Evolutionary conservation across 371 early-diverging fungal species (phyloP).

Genomic region (Mucor racemosus): DNA sequence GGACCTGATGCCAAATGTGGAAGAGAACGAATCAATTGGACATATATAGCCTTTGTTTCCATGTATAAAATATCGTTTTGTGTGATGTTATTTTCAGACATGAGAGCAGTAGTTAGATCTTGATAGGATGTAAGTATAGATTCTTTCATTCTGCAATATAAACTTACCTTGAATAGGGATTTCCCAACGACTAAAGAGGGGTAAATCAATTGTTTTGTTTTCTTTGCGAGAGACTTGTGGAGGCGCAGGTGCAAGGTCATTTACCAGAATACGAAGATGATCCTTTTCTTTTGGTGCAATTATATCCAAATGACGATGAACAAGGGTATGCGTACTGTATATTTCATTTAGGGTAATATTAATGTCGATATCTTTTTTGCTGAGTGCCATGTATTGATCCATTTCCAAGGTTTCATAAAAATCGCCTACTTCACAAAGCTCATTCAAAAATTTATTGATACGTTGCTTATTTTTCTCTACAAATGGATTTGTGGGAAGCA

Average conservation of each 20-base stretch:
- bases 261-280: conserved; percentile 77
- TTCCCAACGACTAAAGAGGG: conserved; percentile 92
- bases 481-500: conserved; percentile 88
- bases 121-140: background rate
- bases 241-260: conserved; percentile 81
- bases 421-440: conserved; percentile 93
- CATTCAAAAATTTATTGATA: conserved; percentile 86
- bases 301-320: conserved; percentile 81
- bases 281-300: conserved; percentile 82
- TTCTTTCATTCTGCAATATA: background rate
- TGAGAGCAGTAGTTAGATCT: conserved; percentile 53
- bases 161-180: conserved; percentile 79
- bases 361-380: conserved; percentile 87
- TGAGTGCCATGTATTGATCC: conserved; percentile 96
- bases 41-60: conserved; percentile 88
- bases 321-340: conserved; percentile 85
- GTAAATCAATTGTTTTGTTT: conserved; percentile 82
- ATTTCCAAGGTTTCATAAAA: conserved; percentile 95
- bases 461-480: conserved; percentile 86
- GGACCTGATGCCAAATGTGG: conserved; percentile 59
- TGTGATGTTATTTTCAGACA: conserved; percentile 82
- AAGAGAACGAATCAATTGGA: conserved; percentile 86
- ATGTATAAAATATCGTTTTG: conserved; percentile 90
- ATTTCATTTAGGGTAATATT: conserved; percentile 93
- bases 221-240: conserved; percentile 83